Conservation (phyloP, 225 moss, liverwort and hornwort species). For the Sphagnum tenellum region DNA sequence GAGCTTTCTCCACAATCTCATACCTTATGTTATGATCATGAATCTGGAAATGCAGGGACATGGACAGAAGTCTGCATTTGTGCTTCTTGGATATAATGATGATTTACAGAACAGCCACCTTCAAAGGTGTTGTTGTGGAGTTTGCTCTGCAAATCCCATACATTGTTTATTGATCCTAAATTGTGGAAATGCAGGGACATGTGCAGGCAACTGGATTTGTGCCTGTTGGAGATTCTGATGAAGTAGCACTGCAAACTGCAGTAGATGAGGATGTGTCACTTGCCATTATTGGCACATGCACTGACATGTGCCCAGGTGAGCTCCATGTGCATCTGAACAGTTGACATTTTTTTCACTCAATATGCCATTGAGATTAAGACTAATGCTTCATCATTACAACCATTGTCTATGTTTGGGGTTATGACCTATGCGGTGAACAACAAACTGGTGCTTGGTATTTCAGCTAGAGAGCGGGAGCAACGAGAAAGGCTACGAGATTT, state of each 20-base stretch:
- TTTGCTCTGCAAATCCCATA: too few relatives aligned
- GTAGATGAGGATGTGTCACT: constrained; percentile 41
- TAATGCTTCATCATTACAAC: too few relatives aligned
- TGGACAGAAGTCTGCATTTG: too few relatives aligned
- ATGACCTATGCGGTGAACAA: neutral
- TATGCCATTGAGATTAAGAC: neutral
- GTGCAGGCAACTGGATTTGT: constrained; percentile 13
- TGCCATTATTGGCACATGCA: constrained; percentile 75
- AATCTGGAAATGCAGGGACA: too few relatives aligned
- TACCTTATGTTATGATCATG: too few relatives aligned
- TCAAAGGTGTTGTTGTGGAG: too few relatives aligned
- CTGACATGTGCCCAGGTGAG: constrained; percentile 93
- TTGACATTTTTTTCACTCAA: neutral
- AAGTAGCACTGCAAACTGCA: constrained; percentile 21
- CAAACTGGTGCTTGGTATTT: neutral
- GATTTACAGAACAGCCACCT: too few relatives aligned
- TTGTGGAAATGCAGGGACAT: constrained; percentile 3
- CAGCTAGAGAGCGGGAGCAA: constrained; percentile 77
- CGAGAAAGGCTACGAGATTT: constrained; percentile 88
- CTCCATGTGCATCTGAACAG: neutral
- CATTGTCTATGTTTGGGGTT: constrained; percentile 3
- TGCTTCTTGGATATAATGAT: too few relatives aligned
- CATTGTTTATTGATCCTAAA: too few relatives aligned
- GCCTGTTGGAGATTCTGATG: constrained; percentile 36
- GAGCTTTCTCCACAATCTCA: too few relatives aligned